Evolutionary conservation across 78 protist species (phyloP), one percentile per base, ranked within the genome.

Genomic region (Diacronema lutheri): DNA sequence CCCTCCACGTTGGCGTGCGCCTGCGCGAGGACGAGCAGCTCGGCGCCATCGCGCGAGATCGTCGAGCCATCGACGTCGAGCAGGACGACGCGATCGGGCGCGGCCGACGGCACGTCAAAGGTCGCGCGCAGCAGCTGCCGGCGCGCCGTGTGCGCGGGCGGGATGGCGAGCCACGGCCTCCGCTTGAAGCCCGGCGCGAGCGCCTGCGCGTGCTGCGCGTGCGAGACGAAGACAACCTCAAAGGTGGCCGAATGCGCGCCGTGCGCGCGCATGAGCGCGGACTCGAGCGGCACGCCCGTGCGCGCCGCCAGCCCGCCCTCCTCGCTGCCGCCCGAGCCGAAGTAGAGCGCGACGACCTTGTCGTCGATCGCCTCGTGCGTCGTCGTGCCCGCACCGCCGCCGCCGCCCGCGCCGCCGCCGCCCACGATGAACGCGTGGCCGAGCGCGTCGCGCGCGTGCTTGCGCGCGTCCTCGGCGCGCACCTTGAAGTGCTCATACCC

Each of bases 81-180:
- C 20, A 61, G 66, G 26, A 61, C 66, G 26, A 61, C 66, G 26
- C 33, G 2, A 1, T 26, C 10, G 26, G 11, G 13, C 35, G 11
- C 2, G 26, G 11, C 66, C 13, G 5, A 2, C 16, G 16, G 16
- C 33, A 69, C 56, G 41, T 69, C 56, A 4, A 35, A 69, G 10
- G 38, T 3, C 29, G 0, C 16, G 21, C 77, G 77, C 26, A 69
- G 50, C 77, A 11, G 44, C 55, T 4, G 56, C 1, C 77, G 77
- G 35, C 77, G 77, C 57, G 13, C 31, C 33, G 33, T 46, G 55
- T 69, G 77, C 26, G 77, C 19, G 77, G 40, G 40, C 29, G 77
- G 77, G 13, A 69, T 0, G 21, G 77, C 29, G 23, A 69, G 77
- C 77, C 77, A 69, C 10, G 77, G 77, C 77, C 37, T 69, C 26